A percentile compares a stretch with the other conserved stretches of the same genome.
These are phyloP conservation scores for Pyrrhoderma noxium DNA, from an alignment of 1,284 basidiomycete genomes.

Conservation along the genomic window DNA sequence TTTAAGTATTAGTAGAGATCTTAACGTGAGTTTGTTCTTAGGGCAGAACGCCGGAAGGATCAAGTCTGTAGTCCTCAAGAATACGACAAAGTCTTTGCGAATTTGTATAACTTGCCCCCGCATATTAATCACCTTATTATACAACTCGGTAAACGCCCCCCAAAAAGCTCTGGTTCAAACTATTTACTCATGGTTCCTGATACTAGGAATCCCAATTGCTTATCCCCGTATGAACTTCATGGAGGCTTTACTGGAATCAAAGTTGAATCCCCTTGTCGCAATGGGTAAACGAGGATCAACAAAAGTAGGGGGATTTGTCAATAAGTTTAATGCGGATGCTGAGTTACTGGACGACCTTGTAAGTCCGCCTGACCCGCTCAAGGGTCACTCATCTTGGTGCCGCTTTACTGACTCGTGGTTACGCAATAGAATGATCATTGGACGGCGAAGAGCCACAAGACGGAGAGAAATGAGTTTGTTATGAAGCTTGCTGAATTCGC, in stretches of 20 bases:
- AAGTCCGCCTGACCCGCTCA: constrained; percentile 21
- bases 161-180: not conserved
- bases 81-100: constrained; percentile 69
- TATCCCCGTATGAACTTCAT: constrained; percentile 93
- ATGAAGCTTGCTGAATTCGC: constrained; percentile 72
- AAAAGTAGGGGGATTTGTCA: constrained; percentile 74
- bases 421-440: constrained; percentile 74
- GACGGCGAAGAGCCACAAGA: constrained; percentile 79
- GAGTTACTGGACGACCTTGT: constrained; percentile 90
- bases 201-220: constrained; percentile 65
- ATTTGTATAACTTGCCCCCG: constrained; percentile 48
- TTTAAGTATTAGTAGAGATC: constrained; percentile 6
- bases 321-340: constrained; percentile 88
- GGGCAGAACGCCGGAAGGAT: constrained; percentile 79
- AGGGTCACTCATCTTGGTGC: not conserved
- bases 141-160: constrained; percentile 51
- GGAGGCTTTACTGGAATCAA: constrained; percentile 69
- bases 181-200: not conserved
- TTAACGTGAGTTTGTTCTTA: constrained; percentile 25
- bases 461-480: constrained; percentile 89
- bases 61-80: constrained; percentile 70
- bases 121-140: constrained; percentile 76
- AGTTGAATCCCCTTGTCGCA: constrained; percentile 74
- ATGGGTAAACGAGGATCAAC: constrained; percentile 58
- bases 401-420: not conserved